Conservation (phyloP, 331 rosid genomes). For the Rosa hybrid region DNA sequence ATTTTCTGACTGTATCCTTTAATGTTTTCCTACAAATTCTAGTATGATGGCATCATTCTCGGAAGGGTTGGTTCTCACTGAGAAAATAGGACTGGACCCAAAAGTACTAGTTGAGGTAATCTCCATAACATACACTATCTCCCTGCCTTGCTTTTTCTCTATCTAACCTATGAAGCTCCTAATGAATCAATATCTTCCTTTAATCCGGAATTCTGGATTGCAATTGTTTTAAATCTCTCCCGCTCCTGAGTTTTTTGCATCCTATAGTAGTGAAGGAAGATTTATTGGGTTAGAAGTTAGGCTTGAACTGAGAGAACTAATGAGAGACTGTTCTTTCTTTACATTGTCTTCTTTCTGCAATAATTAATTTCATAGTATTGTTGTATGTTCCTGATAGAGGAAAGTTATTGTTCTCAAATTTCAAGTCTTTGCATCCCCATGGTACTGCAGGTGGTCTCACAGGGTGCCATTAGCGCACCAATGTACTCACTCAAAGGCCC, state of each 20-base stretch:
- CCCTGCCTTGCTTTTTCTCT: background rate
- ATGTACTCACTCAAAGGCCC: conserved; percentile 91
- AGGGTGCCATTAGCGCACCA: conserved; percentile 94
- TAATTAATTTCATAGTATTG: background rate
- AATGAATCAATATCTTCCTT: background rate
- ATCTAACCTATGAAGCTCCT: conserved; percentile 6
- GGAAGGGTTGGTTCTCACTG: conserved; percentile 89
- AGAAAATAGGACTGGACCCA: conserved; percentile 95
- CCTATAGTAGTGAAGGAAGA: background rate
- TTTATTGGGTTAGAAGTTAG: background rate
- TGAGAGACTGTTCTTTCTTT: background rate
- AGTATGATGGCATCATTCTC: conserved; percentile 99
- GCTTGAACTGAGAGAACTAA: background rate
- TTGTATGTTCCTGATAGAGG: background rate
- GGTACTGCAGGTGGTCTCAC: conserved; percentile 80
- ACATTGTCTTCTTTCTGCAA: background rate
- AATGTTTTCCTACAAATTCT: conserved; percentile 16
- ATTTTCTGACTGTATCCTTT: conserved; percentile 29
- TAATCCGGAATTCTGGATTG: background rate
- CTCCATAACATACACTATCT: conserved; percentile 21
- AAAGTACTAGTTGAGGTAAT: conserved; percentile 79
- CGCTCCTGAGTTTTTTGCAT: background rate
- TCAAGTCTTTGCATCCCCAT: background rate
- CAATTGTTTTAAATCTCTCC: background rate
- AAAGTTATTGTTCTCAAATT: background rate